Evolutionary conservation across 1,139 yeast species (phyloP).

Genomic region (Scheffersomyces cryptocercus): DNA sequence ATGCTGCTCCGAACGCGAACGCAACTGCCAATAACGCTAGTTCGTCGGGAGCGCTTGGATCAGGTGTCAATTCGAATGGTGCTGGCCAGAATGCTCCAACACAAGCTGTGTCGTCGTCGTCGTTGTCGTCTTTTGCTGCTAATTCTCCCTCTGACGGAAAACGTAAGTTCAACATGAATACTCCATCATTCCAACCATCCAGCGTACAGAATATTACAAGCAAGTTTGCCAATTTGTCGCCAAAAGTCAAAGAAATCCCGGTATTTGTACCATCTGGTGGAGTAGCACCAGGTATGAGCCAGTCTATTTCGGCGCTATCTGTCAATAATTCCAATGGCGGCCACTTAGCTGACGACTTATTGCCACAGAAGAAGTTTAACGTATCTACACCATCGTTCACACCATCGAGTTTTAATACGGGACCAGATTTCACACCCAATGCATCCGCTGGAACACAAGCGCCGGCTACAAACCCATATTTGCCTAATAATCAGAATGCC

Average conservation of each 20-base stretch:
- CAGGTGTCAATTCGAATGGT: not conserved
- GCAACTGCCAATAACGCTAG: slow-evolving; percentile 2
- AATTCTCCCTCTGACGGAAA: slow-evolving; percentile 18
- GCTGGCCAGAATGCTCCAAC: not conserved
- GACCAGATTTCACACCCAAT: slow-evolving; percentile 2
- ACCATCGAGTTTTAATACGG: slow-evolving; percentile 21
- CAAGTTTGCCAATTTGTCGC: slow-evolving; percentile 51
- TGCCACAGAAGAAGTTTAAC: slow-evolving; percentile 29
- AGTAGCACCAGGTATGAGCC: not conserved
- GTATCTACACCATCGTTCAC: slow-evolving; percentile 37
- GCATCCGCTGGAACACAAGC: slow-evolving; percentile 8
- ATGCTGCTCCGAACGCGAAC: slow-evolving; percentile 1
- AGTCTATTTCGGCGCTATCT: not conserved
- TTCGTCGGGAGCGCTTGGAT: not conserved
- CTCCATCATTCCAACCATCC: slow-evolving; percentile 67
- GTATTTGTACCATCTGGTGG: slow-evolving; percentile 50
- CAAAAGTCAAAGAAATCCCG: slow-evolving; percentile 56
- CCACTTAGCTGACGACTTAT: slow-evolving; percentile 1
- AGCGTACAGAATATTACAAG: slow-evolving; percentile 26
- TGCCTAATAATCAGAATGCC: slow-evolving; percentile 7
- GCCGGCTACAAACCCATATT: slow-evolving; percentile 19
- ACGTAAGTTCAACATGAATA: slow-evolving; percentile 58
- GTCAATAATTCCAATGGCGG: slow-evolving; percentile 1
- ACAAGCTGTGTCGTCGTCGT: slow-evolving; percentile 2
- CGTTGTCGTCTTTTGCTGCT: slow-evolving; percentile 2